A percentile compares a stretch with the other conserved stretches of the same genome.
Evolutionary conservation across 169 alveolate species (phyloP).

Genomic region (Plasmodium billcollinsi): DNA sequence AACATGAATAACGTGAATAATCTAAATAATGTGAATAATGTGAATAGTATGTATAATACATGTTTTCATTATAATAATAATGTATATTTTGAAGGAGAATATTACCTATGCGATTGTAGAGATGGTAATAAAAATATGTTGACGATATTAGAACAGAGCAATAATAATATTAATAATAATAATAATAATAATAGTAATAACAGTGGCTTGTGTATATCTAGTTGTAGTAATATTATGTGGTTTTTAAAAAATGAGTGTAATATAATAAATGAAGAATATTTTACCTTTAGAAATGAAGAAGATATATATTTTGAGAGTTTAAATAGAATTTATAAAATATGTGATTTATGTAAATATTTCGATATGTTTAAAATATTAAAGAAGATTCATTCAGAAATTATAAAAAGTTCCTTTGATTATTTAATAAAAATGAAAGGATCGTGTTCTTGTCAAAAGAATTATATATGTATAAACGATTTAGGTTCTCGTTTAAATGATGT

Average conservation of each 20-base stretch:
- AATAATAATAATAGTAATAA: neutral
- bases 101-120: too few relatives aligned
- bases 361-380: constrained; percentile 50
- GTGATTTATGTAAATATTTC: constrained; percentile 63
- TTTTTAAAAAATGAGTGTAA: constrained; percentile 42
- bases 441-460: constrained; percentile 40
- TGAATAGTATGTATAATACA: too few relatives aligned
- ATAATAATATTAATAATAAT: neutral
- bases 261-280: constrained; percentile 24
- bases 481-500: constrained; percentile 47
- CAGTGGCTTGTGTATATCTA: neutral
- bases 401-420: constrained; percentile 51
- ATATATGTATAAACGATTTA: constrained; percentile 52
- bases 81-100: too few relatives aligned
- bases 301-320: constrained; percentile 29
- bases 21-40: too few relatives aligned
- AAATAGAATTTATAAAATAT: constrained; percentile 38
- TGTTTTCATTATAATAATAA: too few relatives aligned
- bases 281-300: constrained; percentile 48
- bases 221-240: constrained; percentile 15
- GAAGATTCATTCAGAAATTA: constrained; percentile 41
- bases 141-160: neutral
- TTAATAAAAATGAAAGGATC: constrained; percentile 35
- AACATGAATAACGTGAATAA: too few relatives aligned
- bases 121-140: too few relatives aligned